Conservation (phyloP, 2,329 filamentous ascomycete genomes). For the Botryosphaeria dothidea region DNA sequence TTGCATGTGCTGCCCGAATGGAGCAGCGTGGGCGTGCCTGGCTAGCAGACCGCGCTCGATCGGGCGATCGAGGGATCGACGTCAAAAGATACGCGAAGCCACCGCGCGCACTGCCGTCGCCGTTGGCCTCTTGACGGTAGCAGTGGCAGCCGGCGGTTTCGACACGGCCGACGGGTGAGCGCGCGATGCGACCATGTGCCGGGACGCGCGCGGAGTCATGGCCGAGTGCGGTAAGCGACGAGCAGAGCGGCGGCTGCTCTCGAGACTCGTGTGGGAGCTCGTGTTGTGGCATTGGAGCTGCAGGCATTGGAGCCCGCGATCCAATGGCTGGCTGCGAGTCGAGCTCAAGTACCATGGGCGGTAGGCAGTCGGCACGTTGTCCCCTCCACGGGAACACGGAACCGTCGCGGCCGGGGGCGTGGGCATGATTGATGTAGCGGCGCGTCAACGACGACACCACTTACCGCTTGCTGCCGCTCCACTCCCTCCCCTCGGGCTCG, state of each 20-base stretch:
- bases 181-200: neutral
- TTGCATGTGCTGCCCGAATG: neutral
- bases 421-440: neutral
- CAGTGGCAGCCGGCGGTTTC: neutral
- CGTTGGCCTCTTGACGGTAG: neutral
- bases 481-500: neutral
- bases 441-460: neutral
- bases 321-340: neutral
- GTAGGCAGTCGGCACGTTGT: neutral
- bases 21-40: neutral
- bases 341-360: neutral
- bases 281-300: neutral
- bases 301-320: neutral
- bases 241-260: neutral
- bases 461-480: neutral
- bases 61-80: constrained; percentile 12
- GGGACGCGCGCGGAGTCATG: neutral
- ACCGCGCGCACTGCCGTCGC: neutral
- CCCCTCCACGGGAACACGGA: neutral
- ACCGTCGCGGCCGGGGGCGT: neutral
- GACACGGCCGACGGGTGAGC: neutral
- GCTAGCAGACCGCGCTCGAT: neutral
- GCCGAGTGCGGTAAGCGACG: neutral
- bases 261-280: neutral
- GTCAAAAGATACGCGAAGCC: constrained; percentile 11